Base-by-base conservation (phyloP, 768 basidiomycete genomes). In the Suillus ampliporus region DNA sequence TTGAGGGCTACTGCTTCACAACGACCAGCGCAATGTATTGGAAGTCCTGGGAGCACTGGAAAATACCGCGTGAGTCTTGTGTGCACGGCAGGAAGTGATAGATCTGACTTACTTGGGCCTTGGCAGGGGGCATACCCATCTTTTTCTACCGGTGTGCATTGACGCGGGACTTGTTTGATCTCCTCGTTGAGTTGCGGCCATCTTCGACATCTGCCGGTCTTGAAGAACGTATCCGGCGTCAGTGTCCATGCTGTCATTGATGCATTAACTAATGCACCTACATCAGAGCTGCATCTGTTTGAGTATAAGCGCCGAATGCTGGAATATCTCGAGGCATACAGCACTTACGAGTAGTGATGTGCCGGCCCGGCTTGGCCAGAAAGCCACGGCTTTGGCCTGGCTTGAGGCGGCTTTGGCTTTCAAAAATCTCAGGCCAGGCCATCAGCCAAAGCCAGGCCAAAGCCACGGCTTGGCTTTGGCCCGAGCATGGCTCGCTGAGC, bases 211-310 rank as follows among this genome's bases (percentile, higher is more conserved):
- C 73, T 15, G 64, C 53, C 1, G 65, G 63, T 23, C 58, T 73
- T 4, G 64, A 63, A 8, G 69, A 74, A 60, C 26, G 70, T 44
- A 65, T 73, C 43, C 65, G 66, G 43, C 68, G 64, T 71, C 61
- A 48, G 70, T 64, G 3, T 15, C 19, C 31, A 31, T 31, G 31
- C 31, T 31, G 31, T 31, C 31, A 31, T 31, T 31, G 31, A 6
- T 31, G 31, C 6, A 31, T 31, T 13, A 35, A 28, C 26, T 21
- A 8, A 40, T 17, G 19, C 31, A 44, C 15, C 19, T 14, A 23
- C 47, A 11, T 31, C 48, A 69, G 72, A 73, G 35, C 66, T 74
- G 3, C 70, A 74, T 53, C 65, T 72, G 7, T 58, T 68, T 4
- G 65, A 69, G 54, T 68, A 71, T 26, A 46, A 67, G 15, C 56